These are phyloP conservation scores for Podila horticola DNA, from an alignment of 192 early-diverging fungal species.

Conservation along the genomic window DNA sequence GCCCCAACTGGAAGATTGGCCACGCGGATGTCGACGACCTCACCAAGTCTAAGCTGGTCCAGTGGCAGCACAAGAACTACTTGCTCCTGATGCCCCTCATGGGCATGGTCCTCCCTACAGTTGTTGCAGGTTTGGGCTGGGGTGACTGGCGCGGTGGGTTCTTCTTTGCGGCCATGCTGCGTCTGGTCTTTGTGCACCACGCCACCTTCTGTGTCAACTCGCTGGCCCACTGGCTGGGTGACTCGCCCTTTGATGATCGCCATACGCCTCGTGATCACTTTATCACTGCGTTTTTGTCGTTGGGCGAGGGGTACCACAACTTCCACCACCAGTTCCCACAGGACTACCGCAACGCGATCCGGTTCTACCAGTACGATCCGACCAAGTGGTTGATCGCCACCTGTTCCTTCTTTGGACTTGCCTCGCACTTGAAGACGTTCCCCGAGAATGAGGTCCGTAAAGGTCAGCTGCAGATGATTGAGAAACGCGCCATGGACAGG, in stretches of 20 bases:
- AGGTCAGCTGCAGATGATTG: conserved; percentile 82
- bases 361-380: conserved; percentile 84
- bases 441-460: conserved; percentile 85
- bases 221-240: conserved; percentile 85
- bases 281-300: conserved; percentile 78
- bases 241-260: conserved; percentile 82
- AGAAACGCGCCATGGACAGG: conserved; percentile 78
- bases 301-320: conserved; percentile 93
- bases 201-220: conserved; percentile 93
- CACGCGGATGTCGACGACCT: conserved; percentile 86
- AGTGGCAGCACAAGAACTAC: conserved; percentile 85
- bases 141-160: conserved; percentile 84
- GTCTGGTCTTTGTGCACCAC: conserved; percentile 85
- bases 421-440: conserved; percentile 82
- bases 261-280: conserved; percentile 87
- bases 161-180: conserved; percentile 77
- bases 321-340: conserved; percentile 91
- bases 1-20: conserved; percentile 77
- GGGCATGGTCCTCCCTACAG: conserved; percentile 82
- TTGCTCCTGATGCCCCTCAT: conserved; percentile 74
- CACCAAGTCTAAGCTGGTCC: conserved; percentile 74
- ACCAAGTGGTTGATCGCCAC: conserved; percentile 87
- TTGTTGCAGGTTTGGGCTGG: conserved; percentile 88
- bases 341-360: conserved; percentile 89
- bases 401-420: conserved; percentile 69